Evolutionary conservation across 805 yeast genomes (phyloP).

Genomic region (Kregervanrija fluxuum): DNA sequence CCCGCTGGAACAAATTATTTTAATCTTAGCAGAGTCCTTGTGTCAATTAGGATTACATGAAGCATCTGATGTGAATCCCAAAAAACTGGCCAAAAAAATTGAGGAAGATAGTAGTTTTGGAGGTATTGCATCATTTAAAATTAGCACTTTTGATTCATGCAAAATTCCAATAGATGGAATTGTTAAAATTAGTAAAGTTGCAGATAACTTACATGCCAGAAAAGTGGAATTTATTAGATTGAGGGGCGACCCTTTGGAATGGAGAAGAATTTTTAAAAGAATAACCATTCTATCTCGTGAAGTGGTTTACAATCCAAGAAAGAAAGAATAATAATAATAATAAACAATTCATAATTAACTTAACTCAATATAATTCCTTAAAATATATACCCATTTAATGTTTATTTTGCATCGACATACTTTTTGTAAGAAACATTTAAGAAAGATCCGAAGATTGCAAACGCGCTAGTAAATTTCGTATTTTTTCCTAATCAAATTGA

Average conservation of each 20-base stretch:
- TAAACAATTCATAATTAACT: too few relatives aligned
- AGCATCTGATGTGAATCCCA: slow-evolving; percentile 14
- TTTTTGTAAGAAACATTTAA: too few relatives aligned
- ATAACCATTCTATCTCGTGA: slow-evolving; percentile 52
- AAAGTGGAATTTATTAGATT: slow-evolving; percentile 48
- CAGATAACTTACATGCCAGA: slow-evolving; percentile 32
- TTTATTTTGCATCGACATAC: too few relatives aligned
- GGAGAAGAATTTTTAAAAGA: slow-evolving; percentile 60
- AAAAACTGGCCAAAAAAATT: slow-evolving; percentile 14
- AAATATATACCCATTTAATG: too few relatives aligned
- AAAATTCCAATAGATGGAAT: slow-evolving; percentile 40
- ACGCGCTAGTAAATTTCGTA: too few relatives aligned
- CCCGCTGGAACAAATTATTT: slow-evolving; percentile 36
- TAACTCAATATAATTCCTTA: too few relatives aligned
- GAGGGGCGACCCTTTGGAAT: slow-evolving; percentile 65
- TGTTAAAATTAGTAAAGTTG: slow-evolving; percentile 34
- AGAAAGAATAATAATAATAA: not conserved
- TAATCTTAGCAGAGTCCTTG: slow-evolving; percentile 35
- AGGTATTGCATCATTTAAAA: slow-evolving; percentile 30
- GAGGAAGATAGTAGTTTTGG: slow-evolving; percentile 23
- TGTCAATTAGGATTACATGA: slow-evolving; percentile 34
- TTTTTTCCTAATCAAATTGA: too few relatives aligned
- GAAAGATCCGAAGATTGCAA: too few relatives aligned
- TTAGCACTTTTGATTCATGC: slow-evolving; percentile 37
- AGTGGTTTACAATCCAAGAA: slow-evolving; percentile 32